Percentiles rank a stretch among this genome's conserved stretches.
Conservation (phyloP, 2,329 filamentous ascomycete species). For the Beauveria sp. region DNA sequence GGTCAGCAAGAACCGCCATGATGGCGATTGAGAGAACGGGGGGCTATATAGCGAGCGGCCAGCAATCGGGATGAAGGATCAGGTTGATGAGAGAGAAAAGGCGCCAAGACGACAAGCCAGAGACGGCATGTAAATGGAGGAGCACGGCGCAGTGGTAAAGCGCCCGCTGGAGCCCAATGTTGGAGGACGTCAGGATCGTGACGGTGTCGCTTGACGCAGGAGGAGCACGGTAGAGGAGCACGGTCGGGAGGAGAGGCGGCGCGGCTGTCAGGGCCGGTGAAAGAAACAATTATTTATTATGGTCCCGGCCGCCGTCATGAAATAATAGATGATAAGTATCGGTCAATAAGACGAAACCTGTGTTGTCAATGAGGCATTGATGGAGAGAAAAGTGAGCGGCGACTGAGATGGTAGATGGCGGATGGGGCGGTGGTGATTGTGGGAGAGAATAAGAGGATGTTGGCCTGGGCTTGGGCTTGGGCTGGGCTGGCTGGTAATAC, state of each 20-base stretch:
- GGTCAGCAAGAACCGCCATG: conserved; percentile 20
- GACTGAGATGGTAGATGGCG: background rate
- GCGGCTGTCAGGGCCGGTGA: background rate
- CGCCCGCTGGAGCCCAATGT: background rate
- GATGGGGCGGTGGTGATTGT: conserved; percentile 5
- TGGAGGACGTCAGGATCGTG: background rate
- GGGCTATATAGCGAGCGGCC: background rate
- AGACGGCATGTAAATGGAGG: background rate
- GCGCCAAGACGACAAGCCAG: background rate
- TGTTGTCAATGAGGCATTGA: conserved; percentile 9
- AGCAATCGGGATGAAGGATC: background rate
- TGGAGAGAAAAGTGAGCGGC: background rate
- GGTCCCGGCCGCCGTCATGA: background rate
- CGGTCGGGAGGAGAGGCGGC: conserved; percentile 11
- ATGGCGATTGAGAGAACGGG: conserved; percentile 13
- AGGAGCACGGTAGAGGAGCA: conserved; percentile 13
- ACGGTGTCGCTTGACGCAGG: conserved; percentile 5
- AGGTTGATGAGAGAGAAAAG: background rate
- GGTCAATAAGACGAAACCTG: background rate
- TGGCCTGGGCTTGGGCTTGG: background rate
- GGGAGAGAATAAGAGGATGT: background rate
- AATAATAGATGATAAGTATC: background rate
- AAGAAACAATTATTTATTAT: background rate
- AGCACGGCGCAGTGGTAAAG: background rate
- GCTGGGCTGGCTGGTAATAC: background rate